Conservation (phyloP, 2,329 filamentous ascomycete genomes). For the Fusarium sp. region DNA sequence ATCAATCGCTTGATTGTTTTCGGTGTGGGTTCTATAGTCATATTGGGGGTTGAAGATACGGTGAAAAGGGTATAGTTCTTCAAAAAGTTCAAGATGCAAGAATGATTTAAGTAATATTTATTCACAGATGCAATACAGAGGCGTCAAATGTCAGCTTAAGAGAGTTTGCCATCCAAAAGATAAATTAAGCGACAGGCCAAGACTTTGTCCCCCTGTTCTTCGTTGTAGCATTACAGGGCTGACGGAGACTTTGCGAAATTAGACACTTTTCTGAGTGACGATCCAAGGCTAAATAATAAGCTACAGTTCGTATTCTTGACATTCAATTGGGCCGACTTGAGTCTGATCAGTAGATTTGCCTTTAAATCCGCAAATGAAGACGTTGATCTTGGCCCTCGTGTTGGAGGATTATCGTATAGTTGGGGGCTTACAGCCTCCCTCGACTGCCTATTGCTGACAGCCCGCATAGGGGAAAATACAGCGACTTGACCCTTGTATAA, state of each 20-base stretch:
- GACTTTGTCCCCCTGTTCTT: conserved; percentile 30
- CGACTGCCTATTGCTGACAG: conserved; percentile 9
- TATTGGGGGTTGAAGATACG: not conserved
- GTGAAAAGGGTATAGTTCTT: not conserved
- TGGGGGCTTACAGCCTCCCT: not conserved
- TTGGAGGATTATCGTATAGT: not conserved
- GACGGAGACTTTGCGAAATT: conserved; percentile 20
- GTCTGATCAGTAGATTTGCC: not conserved
- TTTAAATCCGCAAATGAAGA: conserved; percentile 1
- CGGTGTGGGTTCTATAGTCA: conserved; percentile 8
- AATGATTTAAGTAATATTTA: not conserved
- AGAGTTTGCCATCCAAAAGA: conserved; percentile 12
- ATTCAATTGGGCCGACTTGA: conserved; percentile 1
- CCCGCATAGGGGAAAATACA: not conserved
- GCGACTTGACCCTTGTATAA: conserved; percentile 13
- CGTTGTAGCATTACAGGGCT: conserved; percentile 30
- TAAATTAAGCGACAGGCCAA: conserved; percentile 40
- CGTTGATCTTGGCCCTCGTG: not conserved
- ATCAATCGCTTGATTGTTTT: conserved; percentile 58
- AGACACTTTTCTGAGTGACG: conserved; percentile 5
- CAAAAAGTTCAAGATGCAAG: not conserved
- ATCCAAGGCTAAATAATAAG: conserved; percentile 16
- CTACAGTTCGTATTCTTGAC: not conserved
- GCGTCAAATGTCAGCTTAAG: conserved; percentile 13
- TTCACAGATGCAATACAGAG: conserved; percentile 7